Percentiles rank a stretch among this genome's conserved stretches.
phyloP scores from a whole-genome alignment of 306 rosid species.

The Vigna hirtella region DNA sequence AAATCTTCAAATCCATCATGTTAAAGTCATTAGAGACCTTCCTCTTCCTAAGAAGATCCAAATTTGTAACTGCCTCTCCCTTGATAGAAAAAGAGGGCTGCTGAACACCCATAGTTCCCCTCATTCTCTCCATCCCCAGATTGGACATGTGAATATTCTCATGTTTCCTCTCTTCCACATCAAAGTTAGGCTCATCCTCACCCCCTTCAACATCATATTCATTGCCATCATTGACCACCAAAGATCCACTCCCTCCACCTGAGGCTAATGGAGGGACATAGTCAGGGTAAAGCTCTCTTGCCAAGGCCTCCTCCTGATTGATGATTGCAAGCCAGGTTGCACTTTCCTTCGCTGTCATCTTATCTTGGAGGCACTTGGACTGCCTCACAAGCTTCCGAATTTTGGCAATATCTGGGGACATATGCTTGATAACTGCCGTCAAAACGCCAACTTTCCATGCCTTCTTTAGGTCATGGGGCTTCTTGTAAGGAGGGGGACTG shows the following conservation, averaged over 20 bases:
- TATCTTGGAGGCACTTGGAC: conserved; percentile 82
- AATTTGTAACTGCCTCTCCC: conserved; percentile 55
- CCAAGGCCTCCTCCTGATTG: conserved; percentile 78
- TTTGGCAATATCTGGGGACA: conserved; percentile 80
- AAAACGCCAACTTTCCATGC: conserved; percentile 73
- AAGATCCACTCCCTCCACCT: conserved; percentile 63
- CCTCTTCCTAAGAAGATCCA: conserved; percentile 67
- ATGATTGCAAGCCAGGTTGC: conserved; percentile 85
- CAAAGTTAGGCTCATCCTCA: conserved; percentile 62
- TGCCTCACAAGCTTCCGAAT: conserved; percentile 86
- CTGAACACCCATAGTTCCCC: conserved; percentile 46
- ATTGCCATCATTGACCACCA: conserved; percentile 59
- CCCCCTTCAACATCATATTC: conserved; percentile 81
- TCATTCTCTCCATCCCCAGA: conserved; percentile 59
- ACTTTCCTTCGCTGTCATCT: conserved; percentile 90
- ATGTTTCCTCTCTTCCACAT: conserved; percentile 66
- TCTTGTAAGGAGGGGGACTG: conserved; percentile 85
- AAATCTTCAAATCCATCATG: conserved; percentile 55
- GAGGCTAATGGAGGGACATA: conserved; percentile 57
- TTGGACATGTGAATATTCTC: conserved; percentile 51
- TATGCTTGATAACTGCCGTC: conserved; percentile 81
- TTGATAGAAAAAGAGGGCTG: conserved; percentile 56
- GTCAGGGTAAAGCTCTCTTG: conserved; percentile 69
- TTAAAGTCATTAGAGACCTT: conserved; percentile 54
- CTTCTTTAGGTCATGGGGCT: conserved; percentile 69